phyloP scores from a whole-genome alignment of 805 yeast species.

The Candida nonsorbophila region DNA sequence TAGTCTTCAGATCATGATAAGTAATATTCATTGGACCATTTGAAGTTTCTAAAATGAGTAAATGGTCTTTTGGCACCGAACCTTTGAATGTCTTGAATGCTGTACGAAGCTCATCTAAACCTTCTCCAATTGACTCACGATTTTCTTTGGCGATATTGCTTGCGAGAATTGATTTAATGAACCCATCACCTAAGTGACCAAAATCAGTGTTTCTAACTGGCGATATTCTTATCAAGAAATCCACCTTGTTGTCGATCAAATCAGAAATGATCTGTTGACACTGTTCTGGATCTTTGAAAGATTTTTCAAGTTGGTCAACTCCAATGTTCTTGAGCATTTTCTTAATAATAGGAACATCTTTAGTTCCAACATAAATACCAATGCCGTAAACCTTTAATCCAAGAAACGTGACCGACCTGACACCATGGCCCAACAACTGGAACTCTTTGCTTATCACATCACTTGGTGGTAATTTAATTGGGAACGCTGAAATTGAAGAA shows the following conservation, averaged over 20 bases:
- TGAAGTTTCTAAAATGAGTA: constrained; percentile 53
- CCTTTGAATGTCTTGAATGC: constrained; percentile 58
- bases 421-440: constrained; percentile 71
- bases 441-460: constrained; percentile 29
- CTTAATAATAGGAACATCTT: constrained; percentile 39
- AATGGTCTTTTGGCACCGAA: constrained; percentile 70
- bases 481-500: constrained; percentile 46
- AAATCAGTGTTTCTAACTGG: constrained; percentile 92
- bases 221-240: constrained; percentile 67
- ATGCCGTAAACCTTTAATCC: constrained; percentile 81
- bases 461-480: constrained; percentile 13
- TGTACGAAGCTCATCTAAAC: constrained; percentile 60
- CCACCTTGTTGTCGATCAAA: constrained; percentile 54
- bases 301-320: constrained; percentile 11
- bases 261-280: constrained; percentile 52
- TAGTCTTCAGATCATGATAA: constrained; percentile 22
- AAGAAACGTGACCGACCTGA: constrained; percentile 77
- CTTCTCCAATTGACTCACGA: constrained; percentile 42
- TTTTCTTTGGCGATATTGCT: constrained; percentile 51
- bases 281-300: constrained; percentile 42
- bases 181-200: constrained; percentile 84
- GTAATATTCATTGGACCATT: constrained; percentile 20
- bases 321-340: constrained; percentile 31
- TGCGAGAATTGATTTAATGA: constrained; percentile 72
- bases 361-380: constrained; percentile 70